Percentiles rank a stretch among this genome's conserved stretches.
Conservation (phyloP, 441 rosid genomes). For the Aleurites moluccanus region DNA sequence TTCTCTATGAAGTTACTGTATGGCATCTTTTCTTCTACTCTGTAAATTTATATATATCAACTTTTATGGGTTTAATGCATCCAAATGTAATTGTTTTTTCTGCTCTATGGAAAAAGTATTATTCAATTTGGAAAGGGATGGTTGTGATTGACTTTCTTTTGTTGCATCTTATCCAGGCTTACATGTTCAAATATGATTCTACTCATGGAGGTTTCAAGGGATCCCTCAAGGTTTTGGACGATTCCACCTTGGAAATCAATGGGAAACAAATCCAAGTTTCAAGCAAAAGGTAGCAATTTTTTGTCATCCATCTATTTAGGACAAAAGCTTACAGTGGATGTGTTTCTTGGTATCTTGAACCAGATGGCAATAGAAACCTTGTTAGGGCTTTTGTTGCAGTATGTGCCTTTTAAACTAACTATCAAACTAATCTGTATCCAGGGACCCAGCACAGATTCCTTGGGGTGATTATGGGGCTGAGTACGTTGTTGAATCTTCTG, state of each 20-base stretch:
- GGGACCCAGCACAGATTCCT: conserved; percentile 94
- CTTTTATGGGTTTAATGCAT: conserved; percentile 10
- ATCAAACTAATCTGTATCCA: conserved; percentile 29
- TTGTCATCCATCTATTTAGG: not conserved
- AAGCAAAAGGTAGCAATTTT: conserved; percentile 59
- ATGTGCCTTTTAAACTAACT: conserved; percentile 16
- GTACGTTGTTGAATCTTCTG: conserved; percentile 94
- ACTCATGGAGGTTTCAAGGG: conserved; percentile 88
- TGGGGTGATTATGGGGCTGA: conserved; percentile 96
- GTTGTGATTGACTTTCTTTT: conserved; percentile 15
- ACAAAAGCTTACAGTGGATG: not conserved
- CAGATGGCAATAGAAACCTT: not conserved
- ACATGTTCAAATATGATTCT: conserved; percentile 95
- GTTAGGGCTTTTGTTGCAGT: not conserved
- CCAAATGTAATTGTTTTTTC: conserved; percentile 21
- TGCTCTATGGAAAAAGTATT: not conserved
- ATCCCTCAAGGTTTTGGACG: conserved; percentile 67
- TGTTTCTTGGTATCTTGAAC: conserved; percentile 5
- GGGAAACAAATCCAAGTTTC: conserved; percentile 75
- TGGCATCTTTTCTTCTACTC: not conserved
- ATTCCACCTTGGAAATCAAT: conserved; percentile 83
- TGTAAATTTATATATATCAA: not conserved
- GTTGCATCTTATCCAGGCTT: conserved; percentile 55
- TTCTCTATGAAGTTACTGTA: not conserved
- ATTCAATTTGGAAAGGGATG: conserved; percentile 16